Percentiles rank a stretch among this genome's conserved stretches.
phyloP scores from a whole-genome alignment of 106 monocot species.

The Chionographis japonica region DNA sequence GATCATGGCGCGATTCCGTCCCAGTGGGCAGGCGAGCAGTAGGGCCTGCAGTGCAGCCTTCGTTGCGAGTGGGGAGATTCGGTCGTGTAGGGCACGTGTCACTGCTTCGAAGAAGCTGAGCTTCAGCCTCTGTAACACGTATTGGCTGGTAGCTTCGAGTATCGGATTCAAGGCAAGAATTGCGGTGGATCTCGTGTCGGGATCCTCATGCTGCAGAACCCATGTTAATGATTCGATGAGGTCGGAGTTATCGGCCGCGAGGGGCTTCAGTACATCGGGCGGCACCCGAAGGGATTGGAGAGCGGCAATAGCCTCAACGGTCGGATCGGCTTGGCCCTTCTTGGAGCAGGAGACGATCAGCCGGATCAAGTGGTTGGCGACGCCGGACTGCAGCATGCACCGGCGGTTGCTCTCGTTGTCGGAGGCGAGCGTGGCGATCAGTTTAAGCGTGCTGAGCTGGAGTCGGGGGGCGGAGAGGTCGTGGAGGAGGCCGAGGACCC shows the following conservation, averaged over 20 bases:
- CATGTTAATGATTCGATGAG: constrained; percentile 24
- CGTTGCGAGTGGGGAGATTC: constrained; percentile 11
- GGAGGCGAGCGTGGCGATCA: constrained; percentile 10
- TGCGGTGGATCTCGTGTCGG: neutral
- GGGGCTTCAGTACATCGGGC: constrained; percentile 5
- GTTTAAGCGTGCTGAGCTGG: constrained; percentile 12
- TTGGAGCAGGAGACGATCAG: constrained; percentile 6
- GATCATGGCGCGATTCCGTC: constrained; percentile 29
- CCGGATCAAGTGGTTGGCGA: neutral
- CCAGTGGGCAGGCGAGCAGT: constrained; percentile 17
- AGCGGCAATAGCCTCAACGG: constrained; percentile 7
- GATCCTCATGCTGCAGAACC: neutral
- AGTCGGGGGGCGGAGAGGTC: constrained; percentile 14
- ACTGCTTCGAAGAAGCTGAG: constrained; percentile 23
- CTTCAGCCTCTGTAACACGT: constrained; percentile 15
- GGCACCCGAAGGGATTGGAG: constrained; percentile 20
- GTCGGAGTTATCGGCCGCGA: constrained; percentile 16
- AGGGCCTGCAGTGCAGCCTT: constrained; percentile 39
- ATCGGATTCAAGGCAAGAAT: constrained; percentile 18
- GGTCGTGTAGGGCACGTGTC: neutral
- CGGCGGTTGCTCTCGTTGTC: constrained; percentile 48
- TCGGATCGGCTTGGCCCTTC: neutral
- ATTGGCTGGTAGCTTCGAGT: constrained; percentile 5
- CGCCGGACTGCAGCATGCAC: constrained; percentile 20
- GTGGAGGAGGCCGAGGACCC: constrained; percentile 12